A percentile compares a stretch with the other conserved stretches of the same genome.
Evolutionary conservation across 306 rosid genomes (phyloP).

Genomic region (Lotus japonicus): DNA sequence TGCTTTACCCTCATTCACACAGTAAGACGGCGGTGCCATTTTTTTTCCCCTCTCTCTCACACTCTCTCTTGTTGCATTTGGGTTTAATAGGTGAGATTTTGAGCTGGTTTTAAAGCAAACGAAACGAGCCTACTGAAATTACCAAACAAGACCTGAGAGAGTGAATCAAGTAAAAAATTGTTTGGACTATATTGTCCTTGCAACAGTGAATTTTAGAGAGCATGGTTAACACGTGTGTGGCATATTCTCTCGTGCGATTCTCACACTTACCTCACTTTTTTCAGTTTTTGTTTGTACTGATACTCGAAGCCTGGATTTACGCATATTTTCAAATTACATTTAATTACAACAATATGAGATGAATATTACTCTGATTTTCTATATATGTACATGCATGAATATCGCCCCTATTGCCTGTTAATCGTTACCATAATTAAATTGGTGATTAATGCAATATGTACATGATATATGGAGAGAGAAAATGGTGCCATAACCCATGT

Average conservation of each 20-base stretch:
- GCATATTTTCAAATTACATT: background rate
- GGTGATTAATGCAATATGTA: background rate
- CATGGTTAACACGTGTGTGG: background rate
- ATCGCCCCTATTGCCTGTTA: too few species aligned
- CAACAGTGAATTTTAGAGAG: too few species aligned
- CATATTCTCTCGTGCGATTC: constrained; percentile 22
- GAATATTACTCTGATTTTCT: too few species aligned
- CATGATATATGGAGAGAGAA: background rate
- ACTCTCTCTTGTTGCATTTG: background rate
- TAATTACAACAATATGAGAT: background rate
- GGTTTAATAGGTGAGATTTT: too few species aligned
- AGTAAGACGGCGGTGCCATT: constrained; percentile 44
- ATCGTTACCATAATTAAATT: background rate
- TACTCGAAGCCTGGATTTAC: too few species aligned
- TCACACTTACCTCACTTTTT: too few species aligned
- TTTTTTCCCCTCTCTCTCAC: constrained; percentile 10
- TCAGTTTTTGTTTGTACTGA: too few species aligned
- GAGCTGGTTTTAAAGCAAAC: constrained; percentile 10
- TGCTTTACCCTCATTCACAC: constrained; percentile 52
- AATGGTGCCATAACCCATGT: background rate
- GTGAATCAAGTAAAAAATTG: background rate
- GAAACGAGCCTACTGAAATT: background rate
- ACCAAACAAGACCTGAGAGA: background rate
- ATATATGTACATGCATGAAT: too few species aligned
- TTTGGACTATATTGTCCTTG: too few species aligned